phyloP scores from a whole-genome alignment of 2,329 filamentous ascomycete genomes.

The Penicillium sp. region DNA sequence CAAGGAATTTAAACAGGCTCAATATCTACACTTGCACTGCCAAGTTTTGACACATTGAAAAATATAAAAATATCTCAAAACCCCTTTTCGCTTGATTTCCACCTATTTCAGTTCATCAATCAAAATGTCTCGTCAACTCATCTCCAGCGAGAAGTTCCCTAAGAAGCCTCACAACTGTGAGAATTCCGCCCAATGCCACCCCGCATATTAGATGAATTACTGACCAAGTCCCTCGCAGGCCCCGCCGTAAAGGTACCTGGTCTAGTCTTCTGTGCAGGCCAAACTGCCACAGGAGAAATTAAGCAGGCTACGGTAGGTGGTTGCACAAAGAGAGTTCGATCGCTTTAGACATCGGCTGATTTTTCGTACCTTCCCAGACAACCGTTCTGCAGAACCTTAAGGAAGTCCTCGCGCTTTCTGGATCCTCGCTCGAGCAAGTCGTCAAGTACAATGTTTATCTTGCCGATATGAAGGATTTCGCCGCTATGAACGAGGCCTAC shows the following conservation, averaged over 20 bases:
- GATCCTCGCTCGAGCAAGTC: conserved; percentile 57
- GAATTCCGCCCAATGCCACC: conserved; percentile 3
- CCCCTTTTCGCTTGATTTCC: no score
- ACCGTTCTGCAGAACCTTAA: conserved; percentile 52
- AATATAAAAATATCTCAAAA: no score
- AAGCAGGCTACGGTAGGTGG: conserved; percentile 47
- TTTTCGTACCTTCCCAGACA: conserved; percentile 17
- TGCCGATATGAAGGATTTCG: conserved; percentile 57
- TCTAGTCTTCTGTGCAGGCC: conserved; percentile 50
- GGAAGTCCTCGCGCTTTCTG: conserved; percentile 46
- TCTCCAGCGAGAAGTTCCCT: conserved; percentile 50
- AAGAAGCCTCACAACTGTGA: conserved; percentile 50
- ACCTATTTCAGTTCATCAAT: not conserved
- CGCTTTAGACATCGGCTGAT: not conserved
- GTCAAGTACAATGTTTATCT: conserved; percentile 66
- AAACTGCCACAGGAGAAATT: conserved; percentile 52
- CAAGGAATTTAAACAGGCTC: conserved; percentile 9
- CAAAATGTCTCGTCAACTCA: conserved; percentile 49
- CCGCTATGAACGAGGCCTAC: conserved; percentile 28
- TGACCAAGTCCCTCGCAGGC: conserved; percentile 23
- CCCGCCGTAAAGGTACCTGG: conserved; percentile 48
- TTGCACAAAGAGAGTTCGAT: not conserved
- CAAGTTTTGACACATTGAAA: not conserved
- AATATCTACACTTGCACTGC: not conserved
- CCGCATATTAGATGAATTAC: not conserved